These are phyloP conservation scores for Penicillium hordei DNA, from an alignment of 2,329 filamentous ascomycete genomes.

Conservation along the genomic window DNA sequence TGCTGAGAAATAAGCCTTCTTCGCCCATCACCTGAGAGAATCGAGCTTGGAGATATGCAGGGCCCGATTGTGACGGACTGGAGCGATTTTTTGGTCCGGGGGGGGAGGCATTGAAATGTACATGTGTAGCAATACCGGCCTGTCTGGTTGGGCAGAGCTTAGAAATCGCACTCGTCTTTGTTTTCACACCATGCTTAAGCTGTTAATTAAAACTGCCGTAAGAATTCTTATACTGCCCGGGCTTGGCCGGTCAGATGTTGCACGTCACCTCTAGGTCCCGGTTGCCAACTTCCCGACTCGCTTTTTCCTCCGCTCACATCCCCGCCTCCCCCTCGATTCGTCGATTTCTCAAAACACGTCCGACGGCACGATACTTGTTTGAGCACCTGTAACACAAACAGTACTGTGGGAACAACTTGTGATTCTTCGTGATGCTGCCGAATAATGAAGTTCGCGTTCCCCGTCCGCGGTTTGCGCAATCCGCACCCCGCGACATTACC, in stretches of 20 bases:
- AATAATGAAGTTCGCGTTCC: slow-evolving; percentile 35
- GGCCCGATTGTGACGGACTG: slow-evolving; percentile 21
- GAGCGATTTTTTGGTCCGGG: slow-evolving; percentile 18
- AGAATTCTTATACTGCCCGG: slow-evolving; percentile 5
- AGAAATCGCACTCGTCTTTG: slow-evolving; percentile 27
- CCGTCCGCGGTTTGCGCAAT: slow-evolving; percentile 37
- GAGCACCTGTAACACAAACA: slow-evolving; percentile 15
- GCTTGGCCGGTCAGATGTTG: slow-evolving; percentile 12
- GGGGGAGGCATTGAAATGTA: slow-evolving; percentile 32
- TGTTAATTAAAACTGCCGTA: slow-evolving; percentile 8
- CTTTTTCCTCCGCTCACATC: slow-evolving; percentile 24
- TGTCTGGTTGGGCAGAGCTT: slow-evolving; percentile 32
- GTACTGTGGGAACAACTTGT: slow-evolving; percentile 28
- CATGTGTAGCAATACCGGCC: slow-evolving; percentile 42
- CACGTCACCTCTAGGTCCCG: slow-evolving; percentile 22
- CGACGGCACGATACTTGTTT: slow-evolving; percentile 4
- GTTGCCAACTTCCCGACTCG: slow-evolving; percentile 18
- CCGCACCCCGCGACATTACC: slow-evolving; percentile 54
- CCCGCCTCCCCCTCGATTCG: slow-evolving; percentile 17
- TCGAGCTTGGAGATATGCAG: slow-evolving; percentile 22
- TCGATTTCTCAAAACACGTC: slow-evolving; percentile 12
- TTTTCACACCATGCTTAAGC: slow-evolving; percentile 14
- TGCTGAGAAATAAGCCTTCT: slow-evolving; percentile 42
- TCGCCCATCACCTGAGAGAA: slow-evolving; percentile 10
- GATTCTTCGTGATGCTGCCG: slow-evolving; percentile 33